Base-by-base conservation (phyloP, 2,329 filamentous ascomycete species). In the Podosphaera leucotricha region DNA sequence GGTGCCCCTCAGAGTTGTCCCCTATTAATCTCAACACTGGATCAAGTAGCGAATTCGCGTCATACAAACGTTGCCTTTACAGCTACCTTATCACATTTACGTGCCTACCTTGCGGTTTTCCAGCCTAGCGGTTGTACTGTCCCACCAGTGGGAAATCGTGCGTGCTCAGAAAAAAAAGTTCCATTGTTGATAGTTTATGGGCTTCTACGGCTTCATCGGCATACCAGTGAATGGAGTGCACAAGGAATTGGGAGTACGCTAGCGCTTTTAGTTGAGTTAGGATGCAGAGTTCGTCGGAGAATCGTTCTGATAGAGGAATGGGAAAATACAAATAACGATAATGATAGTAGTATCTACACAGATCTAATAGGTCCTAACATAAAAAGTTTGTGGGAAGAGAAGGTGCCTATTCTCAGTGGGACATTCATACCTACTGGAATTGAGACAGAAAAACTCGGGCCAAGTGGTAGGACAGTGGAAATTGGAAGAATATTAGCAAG, bases 81-180 rank as follows among this genome's bases (percentile, higher is more conserved):
- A 44, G 75, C 82, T 0, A 83, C 79, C 2, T 68, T 90, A 44
- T 75, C 80, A 19, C 76, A 81, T 58, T 70, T 93, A 6, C 77
- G 83, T 44, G 82, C 82, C 30, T 82, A 78, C 54, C 66, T 94
- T 16, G 66, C 78, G 37, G 66, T 72, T 43, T 50, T 54, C 42
- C 30, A 47, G 22, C 38, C 51, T 6, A 48, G 41, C 8, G 20
- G 11, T 28, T 10, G 45, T 22, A 13, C 43, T 11, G 43, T 16
- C n/a, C 24, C 13, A n/a, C n/a, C 44, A 41, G 37, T 45, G 21
- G 20, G 43, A 24, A 44, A 46, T 13, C 40, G 48, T 22, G 49
- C 49, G n/a, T 51, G 47, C 16, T 44, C 42, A 20, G 51, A 48
- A 2, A 53, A 43, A 22, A 43, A 48, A 20, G 45, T 48, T 18